These are phyloP conservation scores for Fusarium poae DNA, from an alignment of 2,329 filamentous ascomycete species.

Conservation along the genomic window DNA sequence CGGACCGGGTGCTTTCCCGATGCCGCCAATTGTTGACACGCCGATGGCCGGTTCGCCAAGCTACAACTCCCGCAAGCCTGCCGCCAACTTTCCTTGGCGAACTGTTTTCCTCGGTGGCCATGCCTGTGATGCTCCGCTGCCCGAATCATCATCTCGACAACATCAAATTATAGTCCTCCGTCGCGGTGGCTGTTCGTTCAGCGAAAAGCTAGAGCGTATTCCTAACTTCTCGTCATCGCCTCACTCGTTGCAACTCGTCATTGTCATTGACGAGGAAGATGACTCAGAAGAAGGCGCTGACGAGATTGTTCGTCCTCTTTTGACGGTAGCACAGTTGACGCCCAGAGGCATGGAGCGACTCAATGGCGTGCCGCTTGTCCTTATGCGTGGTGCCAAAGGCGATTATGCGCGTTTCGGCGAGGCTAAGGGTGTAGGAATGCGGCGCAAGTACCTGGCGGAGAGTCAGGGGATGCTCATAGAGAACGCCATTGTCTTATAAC, in stretches of 20 bases:
- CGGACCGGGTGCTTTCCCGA: conserved; percentile 72
- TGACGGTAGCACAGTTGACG: conserved; percentile 81
- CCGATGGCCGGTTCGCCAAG: conserved; percentile 58
- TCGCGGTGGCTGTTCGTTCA: conserved; percentile 87
- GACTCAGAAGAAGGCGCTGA: conserved; percentile 46
- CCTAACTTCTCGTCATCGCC: conserved; percentile 76
- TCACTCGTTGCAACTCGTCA: conserved; percentile 79
- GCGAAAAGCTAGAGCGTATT: conserved; percentile 85
- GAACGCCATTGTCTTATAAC: conserved; percentile 76
- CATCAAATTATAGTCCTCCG: conserved; percentile 86
- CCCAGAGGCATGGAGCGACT: conserved; percentile 76
- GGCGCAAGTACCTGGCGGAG: conserved; percentile 82
- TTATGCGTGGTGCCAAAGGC: conserved; percentile 78
- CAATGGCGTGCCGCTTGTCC: conserved; percentile 83
- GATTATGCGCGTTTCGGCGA: conserved; percentile 71
- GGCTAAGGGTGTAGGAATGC: conserved; percentile 78
- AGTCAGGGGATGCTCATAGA: conserved; percentile 83
- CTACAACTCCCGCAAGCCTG: conserved; percentile 56
- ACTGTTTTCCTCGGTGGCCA: conserved; percentile 78
- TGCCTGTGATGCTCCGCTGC: conserved; percentile 71
- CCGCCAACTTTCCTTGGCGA: conserved; percentile 72
- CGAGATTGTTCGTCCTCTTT: conserved; percentile 69
- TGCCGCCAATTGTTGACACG: conserved; percentile 75
- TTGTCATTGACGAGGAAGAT: conserved; percentile 74
- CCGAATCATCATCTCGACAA: conserved; percentile 63